Base-by-base conservation (phyloP, 2,329 filamentous ascomycete genomes). In the Fusarium nisikadoi region DNA sequence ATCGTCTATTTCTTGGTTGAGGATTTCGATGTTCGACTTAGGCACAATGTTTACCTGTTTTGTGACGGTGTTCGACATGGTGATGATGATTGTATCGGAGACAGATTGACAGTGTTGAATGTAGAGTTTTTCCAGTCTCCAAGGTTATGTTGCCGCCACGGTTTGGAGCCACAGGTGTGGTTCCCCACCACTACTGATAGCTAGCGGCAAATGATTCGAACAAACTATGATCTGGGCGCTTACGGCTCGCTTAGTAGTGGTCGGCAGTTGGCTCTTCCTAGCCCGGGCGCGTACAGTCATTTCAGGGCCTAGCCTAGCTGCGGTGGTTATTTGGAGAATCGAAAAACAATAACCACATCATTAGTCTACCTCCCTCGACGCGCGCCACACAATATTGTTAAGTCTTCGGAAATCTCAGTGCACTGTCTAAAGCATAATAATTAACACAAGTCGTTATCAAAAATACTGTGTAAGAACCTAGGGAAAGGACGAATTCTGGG, bases 61-160 rank as follows among this genome's bases (percentile, higher is more conserved):
- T 25, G 11, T 0, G 5, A 35, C 20, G 5, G 1, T 2, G 12
- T 11, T 8, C 12, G 12, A 25, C n/a, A 50, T 50, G 1, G 1
- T 31, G 6, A 4, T 35, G 31, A 14, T 0, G 11, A 6, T 20
- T 11, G 2, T 16, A 11, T 19, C 17, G 31, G 9, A 2, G 47
- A 50, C 23, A 25, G 23, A 25, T 25, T 25, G 23, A 25, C 19
- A 6, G 23, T 25, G 47, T 20, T 11, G 6, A 29, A 8, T 29
- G 27, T 29, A 29, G 27, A 29, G 9, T 8, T 29, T 8, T 29
- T 29, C 27, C 27, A 29, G 27, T 6, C 27, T 29, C 27, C 27
- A 29, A 29, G 27, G 27, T 29, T 29, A 29, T 29, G 27, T 29
- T 29, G 27, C 27, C 8, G 27, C 27, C 27, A 9, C 8, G 6